Conservation (phyloP, 495 filamentous ascomycete genomes). For the Bacidia gigantensis region DNA sequence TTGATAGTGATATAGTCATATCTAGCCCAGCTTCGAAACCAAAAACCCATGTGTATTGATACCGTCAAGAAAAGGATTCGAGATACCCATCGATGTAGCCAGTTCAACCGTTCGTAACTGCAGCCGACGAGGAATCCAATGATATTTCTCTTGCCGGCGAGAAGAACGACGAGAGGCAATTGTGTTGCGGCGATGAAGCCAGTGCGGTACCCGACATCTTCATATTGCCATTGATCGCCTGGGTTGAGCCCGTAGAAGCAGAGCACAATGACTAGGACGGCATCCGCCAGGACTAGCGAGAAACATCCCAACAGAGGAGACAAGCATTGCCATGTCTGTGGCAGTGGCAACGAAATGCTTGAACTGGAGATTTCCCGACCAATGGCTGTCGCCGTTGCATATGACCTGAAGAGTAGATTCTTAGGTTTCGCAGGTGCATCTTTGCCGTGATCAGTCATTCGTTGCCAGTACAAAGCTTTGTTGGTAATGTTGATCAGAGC, state of each 20-base stretch:
- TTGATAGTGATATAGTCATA: slow-evolving; percentile 49
- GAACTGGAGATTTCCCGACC: slow-evolving; percentile 48
- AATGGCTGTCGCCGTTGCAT: slow-evolving; percentile 57
- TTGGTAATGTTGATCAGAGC: slow-evolving; percentile 37
- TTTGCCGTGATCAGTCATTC: slow-evolving; percentile 27
- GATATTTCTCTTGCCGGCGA: slow-evolving; percentile 67
- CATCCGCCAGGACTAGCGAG: slow-evolving; percentile 26
- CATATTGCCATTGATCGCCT: slow-evolving; percentile 37
- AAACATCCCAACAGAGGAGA: slow-evolving; percentile 26
- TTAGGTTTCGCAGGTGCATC: slow-evolving; percentile 46
- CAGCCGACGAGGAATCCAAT: slow-evolving; percentile 53
- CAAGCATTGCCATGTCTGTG: background rate
- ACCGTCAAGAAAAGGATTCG: slow-evolving; percentile 61
- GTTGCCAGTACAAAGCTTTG: slow-evolving; percentile 30
- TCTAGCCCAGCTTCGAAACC: slow-evolving; percentile 51
- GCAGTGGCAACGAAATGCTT: background rate
- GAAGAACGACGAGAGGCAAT: slow-evolving; percentile 65
- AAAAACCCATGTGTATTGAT: slow-evolving; percentile 62
- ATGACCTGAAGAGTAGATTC: slow-evolving; percentile 35
- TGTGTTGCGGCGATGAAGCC: slow-evolving; percentile 70
- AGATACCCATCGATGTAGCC: slow-evolving; percentile 72
- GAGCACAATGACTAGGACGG: slow-evolving; percentile 27
- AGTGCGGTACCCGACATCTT: slow-evolving; percentile 61
- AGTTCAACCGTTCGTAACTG: slow-evolving; percentile 65
- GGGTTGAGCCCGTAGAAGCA: slow-evolving; percentile 33